These are phyloP conservation scores for Glaciozyma antarctica DNA, from an alignment of 768 basidiomycete species.

Conservation along the genomic window DNA sequence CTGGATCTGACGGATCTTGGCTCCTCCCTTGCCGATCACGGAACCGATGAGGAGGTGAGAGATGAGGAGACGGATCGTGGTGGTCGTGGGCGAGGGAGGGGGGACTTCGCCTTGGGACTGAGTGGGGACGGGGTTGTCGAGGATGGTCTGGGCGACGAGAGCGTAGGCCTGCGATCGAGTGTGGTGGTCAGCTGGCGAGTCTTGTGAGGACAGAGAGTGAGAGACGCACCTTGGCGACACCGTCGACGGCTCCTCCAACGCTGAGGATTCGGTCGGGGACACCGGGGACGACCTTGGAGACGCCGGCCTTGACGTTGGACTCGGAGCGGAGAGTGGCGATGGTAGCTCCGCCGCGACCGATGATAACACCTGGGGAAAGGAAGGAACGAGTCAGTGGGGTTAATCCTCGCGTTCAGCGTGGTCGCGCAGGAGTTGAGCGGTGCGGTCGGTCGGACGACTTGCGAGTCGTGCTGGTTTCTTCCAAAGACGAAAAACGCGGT, in stretches of 20 bases:
- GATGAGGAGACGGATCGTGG: slow-evolving; percentile 91
- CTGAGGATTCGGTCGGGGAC: slow-evolving; percentile 96
- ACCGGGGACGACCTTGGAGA: slow-evolving; percentile 95
- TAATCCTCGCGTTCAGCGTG: neutral
- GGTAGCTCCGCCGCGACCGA: slow-evolving; percentile 93
- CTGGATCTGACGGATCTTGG: slow-evolving; percentile 99
- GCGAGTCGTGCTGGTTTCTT: too few species aligned
- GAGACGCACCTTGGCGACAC: slow-evolving; percentile 68
- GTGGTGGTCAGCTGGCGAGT: slow-evolving; percentile 13
- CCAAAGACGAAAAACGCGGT: too few species aligned
- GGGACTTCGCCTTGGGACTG: slow-evolving; percentile 60
- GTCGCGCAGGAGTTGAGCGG: neutral
- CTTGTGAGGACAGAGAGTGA: neutral
- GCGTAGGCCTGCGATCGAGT: slow-evolving; percentile 64
- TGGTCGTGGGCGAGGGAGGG: slow-evolving; percentile 49
- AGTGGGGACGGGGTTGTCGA: slow-evolving; percentile 53
- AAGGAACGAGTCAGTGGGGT: neutral
- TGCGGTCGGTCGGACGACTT: neutral
- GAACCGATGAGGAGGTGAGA: slow-evolving; percentile 99
- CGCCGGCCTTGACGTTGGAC: slow-evolving; percentile 95
- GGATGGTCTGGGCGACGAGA: slow-evolving; percentile 65
- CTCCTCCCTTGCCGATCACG: slow-evolving; percentile 76
- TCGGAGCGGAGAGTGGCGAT: slow-evolving; percentile 92
- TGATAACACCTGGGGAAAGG: slow-evolving; percentile 65
- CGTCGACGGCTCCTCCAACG: slow-evolving; percentile 82